Base-by-base conservation (phyloP, 2,329 filamentous ascomycete genomes). In the Talaromyces piceae region DNA sequence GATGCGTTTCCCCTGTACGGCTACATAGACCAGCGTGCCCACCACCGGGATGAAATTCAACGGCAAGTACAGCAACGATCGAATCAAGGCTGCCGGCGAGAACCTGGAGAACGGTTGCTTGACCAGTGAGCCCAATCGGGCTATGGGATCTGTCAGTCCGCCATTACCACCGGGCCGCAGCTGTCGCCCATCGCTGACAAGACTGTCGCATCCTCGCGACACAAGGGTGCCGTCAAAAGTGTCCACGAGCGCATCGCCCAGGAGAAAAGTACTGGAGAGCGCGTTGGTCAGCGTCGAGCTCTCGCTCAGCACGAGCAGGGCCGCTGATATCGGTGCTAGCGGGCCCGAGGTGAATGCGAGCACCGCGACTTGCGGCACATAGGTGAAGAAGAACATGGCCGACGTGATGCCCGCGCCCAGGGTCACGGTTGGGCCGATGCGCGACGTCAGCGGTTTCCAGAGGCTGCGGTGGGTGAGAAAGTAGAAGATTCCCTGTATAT, bases 21-120 rank as follows among this genome's bases (percentile, higher is more conserved):
- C 66, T 28, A 96, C 78, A 67, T 95, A 97, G 4, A 90, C 73
- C 6, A 83, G 73, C 0, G 91, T 95, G 5, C 91, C 91, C 16
- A 95, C 81, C 0, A 96, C 78, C 0, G 91, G 91, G 48, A 97
- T 90, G 65, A 95, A 90, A 73, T 96, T 97, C 54, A 97, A 77
- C 9, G 91, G 91, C 39, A 95, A 76, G 65, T 94, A 93, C 72
- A 96, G 80, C 56, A 95, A 65, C 61, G 91, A 91, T 39, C 88
- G 77, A 33, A 95, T 72, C 41, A 95, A 69, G 6, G 84, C 82
- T 60, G 70, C 69, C 1, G 77, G 73, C 0, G 73, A 73, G 51
- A 77, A 77, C 54, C 76, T 73, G 23, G 68, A 69, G 53, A 83
- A 78, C 78, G 80, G 48, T 7, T 26, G 44, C 58, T 74, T 78